A percentile compares a stretch with the other conserved stretches of the same genome.
phyloP scores from a whole-genome alignment of 2,329 filamentous ascomycete genomes.

The Xylaria hypoxylon region DNA sequence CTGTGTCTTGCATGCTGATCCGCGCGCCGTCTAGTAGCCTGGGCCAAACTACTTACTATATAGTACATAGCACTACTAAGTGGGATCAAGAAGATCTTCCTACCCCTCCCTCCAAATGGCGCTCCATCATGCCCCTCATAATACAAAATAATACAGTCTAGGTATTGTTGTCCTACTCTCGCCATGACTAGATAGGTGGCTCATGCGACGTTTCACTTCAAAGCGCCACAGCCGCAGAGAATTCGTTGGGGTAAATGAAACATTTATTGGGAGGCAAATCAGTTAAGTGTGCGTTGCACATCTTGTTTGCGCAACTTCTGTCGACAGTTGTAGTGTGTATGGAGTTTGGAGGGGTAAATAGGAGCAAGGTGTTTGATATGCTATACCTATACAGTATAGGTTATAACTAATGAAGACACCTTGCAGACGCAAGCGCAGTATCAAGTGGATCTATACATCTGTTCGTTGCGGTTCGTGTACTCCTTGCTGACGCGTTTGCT shows the following conservation, averaged over 20 bases:
- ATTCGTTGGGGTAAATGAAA: slow-evolving; percentile 19
- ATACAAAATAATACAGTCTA: slow-evolving; percentile 8
- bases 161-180: slow-evolving; percentile 1
- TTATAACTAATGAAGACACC: background rate
- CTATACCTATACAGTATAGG: background rate
- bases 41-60: slow-evolving; percentile 14
- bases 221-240: slow-evolving; percentile 38
- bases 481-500: slow-evolving; percentile 32
- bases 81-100: slow-evolving; percentile 22
- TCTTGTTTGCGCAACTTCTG: slow-evolving; percentile 11
- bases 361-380: background rate
- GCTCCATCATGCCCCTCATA: slow-evolving; percentile 25
- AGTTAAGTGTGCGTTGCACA: slow-evolving; percentile 12
- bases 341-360: slow-evolving; percentile 9
- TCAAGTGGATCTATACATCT: slow-evolving; percentile 11
- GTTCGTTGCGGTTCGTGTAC: slow-evolving; percentile 4
- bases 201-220: slow-evolving; percentile 30
- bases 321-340: slow-evolving; percentile 11
- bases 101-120: slow-evolving; percentile 12
- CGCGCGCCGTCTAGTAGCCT: slow-evolving; percentile 23
- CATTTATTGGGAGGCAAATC: slow-evolving; percentile 1
- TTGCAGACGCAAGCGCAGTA: background rate
- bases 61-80: slow-evolving; percentile 9
- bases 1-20: slow-evolving; percentile 30
- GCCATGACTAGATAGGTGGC: slow-evolving; percentile 17